Evolutionary conservation across 1,284 basidiomycete species (phyloP).

Genomic region (Gomphus sp.): DNA sequence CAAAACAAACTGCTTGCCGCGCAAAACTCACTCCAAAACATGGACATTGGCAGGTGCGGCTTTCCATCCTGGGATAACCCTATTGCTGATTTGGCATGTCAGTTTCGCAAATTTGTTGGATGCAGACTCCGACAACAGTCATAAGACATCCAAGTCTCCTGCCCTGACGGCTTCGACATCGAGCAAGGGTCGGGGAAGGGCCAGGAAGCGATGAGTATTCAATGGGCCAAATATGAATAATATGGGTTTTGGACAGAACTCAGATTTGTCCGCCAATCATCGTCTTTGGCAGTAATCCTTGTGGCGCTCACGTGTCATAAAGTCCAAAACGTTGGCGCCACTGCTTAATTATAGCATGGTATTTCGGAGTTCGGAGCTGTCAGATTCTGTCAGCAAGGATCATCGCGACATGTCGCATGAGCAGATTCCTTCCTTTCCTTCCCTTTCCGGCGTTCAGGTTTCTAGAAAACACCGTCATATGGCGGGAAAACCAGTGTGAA

Average conservation of each 20-base stretch:
- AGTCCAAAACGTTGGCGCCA: background rate
- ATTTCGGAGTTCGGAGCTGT: background rate
- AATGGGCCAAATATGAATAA: background rate
- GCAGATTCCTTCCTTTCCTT: background rate
- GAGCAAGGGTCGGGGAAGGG: conserved; percentile 1
- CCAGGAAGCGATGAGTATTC: conserved; percentile 4
- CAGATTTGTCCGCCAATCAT: background rate
- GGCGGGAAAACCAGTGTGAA: background rate
- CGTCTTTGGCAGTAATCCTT: background rate
- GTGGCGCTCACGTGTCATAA: conserved; percentile 2
- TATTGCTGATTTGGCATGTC: background rate
- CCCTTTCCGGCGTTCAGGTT: background rate
- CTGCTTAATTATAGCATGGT: background rate
- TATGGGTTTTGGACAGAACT: background rate
- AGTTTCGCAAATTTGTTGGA: conserved; percentile 1
- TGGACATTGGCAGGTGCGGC: conserved; percentile 6
- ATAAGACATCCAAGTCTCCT: background rate
- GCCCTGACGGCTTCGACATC: background rate
- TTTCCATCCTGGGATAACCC: background rate
- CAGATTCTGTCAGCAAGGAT: background rate
- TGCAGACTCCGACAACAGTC: background rate
- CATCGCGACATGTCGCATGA: background rate
- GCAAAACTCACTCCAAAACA: conserved; percentile 8
- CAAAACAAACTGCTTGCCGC: conserved; percentile 44
- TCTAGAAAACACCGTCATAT: background rate